phyloP scores from a whole-genome alignment of 129 eudicot species.

The sunflower (Helianthus annuus) region DNA sequence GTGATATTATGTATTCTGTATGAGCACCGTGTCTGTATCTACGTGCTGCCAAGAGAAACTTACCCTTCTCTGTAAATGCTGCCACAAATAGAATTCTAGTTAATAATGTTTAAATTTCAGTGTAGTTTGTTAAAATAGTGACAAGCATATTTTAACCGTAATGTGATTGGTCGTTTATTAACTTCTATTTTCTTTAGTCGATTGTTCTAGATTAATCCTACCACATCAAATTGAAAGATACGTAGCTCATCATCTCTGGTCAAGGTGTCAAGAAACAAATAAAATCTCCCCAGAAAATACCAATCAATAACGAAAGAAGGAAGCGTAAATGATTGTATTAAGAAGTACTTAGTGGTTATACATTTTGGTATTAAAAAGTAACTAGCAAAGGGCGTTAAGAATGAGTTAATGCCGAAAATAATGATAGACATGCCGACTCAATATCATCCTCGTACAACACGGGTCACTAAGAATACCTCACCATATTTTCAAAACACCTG shows the following conservation, averaged over 20 bases:
- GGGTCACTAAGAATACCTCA: not conserved
- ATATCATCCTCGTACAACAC: not conserved
- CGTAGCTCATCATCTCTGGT: not conserved
- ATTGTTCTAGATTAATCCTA: slow-evolving; percentile 4
- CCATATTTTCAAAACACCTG: not conserved
- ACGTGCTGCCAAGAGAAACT: slow-evolving; percentile 92
- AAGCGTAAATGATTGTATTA: not conserved
- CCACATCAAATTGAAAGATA: slow-evolving; percentile 6
- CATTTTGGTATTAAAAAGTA: not conserved
- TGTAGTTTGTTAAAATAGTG: not conserved
- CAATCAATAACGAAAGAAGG: not conserved
- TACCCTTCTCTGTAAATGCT: slow-evolving; percentile 87
- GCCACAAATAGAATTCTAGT: slow-evolving; percentile 22
- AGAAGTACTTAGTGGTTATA: too few relatives aligned
- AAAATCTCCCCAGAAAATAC: slow-evolving; percentile 9
- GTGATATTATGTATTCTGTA: slow-evolving; percentile 83
- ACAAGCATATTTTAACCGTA: slow-evolving; percentile 1
- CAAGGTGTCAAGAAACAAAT: slow-evolving; percentile 5
- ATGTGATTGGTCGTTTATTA: not conserved
- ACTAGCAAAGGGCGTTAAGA: not conserved
- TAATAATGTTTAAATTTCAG: not conserved
- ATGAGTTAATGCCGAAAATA: not conserved
- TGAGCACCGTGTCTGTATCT: slow-evolving; percentile 74
- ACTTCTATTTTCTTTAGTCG: not conserved
- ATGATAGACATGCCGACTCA: not conserved